Evolutionary conservation across 2,329 filamentous ascomycete species (phyloP), one percentile per base, ranked within the genome.

Genomic region (Sporothrix humicola): DNA sequence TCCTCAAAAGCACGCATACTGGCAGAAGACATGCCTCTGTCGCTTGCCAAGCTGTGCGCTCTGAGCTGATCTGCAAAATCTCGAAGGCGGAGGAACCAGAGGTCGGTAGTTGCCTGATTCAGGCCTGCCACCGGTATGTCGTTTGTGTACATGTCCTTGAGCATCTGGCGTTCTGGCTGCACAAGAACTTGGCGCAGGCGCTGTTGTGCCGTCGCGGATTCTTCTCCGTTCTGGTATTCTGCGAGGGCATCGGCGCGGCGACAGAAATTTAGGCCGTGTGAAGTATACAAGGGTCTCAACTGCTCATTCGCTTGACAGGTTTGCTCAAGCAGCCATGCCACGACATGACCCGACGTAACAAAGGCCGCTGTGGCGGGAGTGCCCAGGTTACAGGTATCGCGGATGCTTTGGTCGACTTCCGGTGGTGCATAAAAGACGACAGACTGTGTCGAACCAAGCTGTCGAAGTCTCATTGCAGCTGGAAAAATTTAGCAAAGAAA

Each of bases 381-480:
- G 23, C 23, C 75, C 65, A 84, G 83, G 0, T 77, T 73, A 15
- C 82, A 78, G 0, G 85, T 70, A 72, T 90, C 86, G 0, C 86
- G 76, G 46, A 92, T 90, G 74, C 86, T 90, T 42, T 88, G 86
- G 48, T 91, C 84, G 0, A 91, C 89, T 77, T 92, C 89, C 0
- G 86, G 87, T 0, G 89, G 88, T 0, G 86, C 85, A 23, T 89
- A 84, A 68, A 91, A 87, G 8, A 81, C 80, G 0, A 92, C 78
- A 0, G 86, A 87, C 73, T 92, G 89, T 0, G 87, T 87, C 0
- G 84, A 82, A 0, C 80, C 81, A 0, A 93, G 81, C 63, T 91
- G 87, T 1, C 91, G 84, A 0, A 92, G 79, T 74, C 90, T 82
- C 90, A 92, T 92, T 0, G 90, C 89, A 71, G 90, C 90, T 88